Base-by-base conservation (phyloP, 2,329 filamentous ascomycete genomes). In the Calonectria pseudoreteaudii region DNA sequence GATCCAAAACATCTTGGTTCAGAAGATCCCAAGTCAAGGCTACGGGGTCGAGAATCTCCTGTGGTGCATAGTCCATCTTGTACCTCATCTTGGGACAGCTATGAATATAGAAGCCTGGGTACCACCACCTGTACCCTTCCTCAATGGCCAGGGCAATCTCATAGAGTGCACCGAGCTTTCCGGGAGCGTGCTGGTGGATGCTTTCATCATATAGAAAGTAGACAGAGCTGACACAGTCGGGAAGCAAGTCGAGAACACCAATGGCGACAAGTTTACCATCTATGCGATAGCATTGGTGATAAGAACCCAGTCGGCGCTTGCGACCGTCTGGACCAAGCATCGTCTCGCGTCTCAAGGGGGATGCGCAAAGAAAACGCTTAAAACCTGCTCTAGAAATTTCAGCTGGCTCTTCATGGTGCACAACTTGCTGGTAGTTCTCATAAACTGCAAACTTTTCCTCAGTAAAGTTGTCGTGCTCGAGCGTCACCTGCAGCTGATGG, bases 121-220 rank as follows among this genome's bases (percentile, higher is more conserved):
- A 97, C 90, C 95, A 97, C 87, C 91, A 95, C 53, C 89, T 86
- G 79, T 96, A 95, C 0, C 91, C 92, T 8, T 87, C 87, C 80
- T 96, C 94, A 3, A 88, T 85, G 0, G 94, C 93, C 34, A 97
- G 83, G 0, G 91, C 87, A 74, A 94, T 93, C 83, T 97, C 94
- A 74, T 92, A 87, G 74, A 96, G 82, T 1, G 94, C 94, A 44
- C 93, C 92, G 7, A 96, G 84, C 83, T 96, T 97, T 1, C 94
- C 94, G 36, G 94, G 93, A 30, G 89, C 89, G 84, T 91, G 92
- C 71, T 88, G 87, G 77, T 94, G 91, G 68, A 95, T 91, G 75
- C 93, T 94, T 80, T 93, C 91, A 80, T 96, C 91, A 80, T 97
- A 97, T 74, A 97, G 85, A 81, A 97, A 95, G 84, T 97, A 97